Percentiles rank a stretch among this genome's conserved stretches.
Conservation (phyloP, 164 flowering plant species). For the Magnolia sinica region DNA sequence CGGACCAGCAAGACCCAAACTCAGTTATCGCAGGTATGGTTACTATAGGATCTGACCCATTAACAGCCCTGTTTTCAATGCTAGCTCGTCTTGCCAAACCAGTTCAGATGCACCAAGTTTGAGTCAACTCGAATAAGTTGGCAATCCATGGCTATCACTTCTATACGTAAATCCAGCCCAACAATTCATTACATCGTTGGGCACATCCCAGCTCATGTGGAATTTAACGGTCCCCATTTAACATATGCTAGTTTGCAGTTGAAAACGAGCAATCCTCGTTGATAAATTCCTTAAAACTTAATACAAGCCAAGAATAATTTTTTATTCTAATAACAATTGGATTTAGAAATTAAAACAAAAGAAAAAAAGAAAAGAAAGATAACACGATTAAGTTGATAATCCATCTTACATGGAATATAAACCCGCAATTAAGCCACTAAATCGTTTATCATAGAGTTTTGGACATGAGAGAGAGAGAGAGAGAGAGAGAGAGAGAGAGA, state of each 20-base stretch:
- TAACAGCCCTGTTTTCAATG: too few species aligned
- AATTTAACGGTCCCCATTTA: not conserved
- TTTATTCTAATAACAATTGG: too few species aligned
- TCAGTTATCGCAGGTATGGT: too few species aligned
- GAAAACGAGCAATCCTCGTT: too few species aligned
- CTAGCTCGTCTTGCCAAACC: too few species aligned
- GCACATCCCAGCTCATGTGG: not conserved
- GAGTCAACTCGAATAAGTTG: too few species aligned
- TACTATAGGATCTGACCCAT: too few species aligned
- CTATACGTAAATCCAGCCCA: not conserved
- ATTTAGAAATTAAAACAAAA: too few species aligned
- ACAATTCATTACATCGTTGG: not conserved
- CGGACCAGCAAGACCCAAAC: too few species aligned
- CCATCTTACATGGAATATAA: not conserved
- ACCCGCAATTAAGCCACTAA: not conserved
- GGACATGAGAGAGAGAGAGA: too few species aligned
- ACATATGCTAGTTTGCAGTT: not conserved
- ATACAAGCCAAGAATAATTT: too few species aligned
- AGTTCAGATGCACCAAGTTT: too few species aligned
- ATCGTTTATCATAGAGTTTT: not conserved
- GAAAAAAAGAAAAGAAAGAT: not conserved
- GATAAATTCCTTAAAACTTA: not conserved
- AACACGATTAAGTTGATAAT: not conserved
- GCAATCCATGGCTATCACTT: not conserved
- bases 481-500: not conserved